Conservation (phyloP, 2,329 filamentous ascomycete genomes). For the Beauveria pseudobassiana region DNA sequence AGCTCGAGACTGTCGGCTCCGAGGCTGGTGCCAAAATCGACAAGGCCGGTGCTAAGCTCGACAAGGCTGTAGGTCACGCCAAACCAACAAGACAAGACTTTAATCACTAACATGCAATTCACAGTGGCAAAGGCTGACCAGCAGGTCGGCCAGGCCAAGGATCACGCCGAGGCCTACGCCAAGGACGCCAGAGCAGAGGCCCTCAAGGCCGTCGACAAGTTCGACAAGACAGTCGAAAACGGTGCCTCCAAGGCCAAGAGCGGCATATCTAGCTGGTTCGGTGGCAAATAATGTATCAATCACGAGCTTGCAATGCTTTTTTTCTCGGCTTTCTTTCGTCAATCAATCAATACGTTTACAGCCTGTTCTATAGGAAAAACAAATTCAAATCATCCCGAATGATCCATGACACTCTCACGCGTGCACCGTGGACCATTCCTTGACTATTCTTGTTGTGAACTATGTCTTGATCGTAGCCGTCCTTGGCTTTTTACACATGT, state of each 20-base stretch:
- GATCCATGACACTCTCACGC: background rate
- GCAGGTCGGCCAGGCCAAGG: slow-evolving; percentile 54
- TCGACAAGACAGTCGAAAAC: slow-evolving; percentile 75
- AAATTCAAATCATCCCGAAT: background rate
- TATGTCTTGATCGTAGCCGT: background rate
- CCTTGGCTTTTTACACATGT: background rate
- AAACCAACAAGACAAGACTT: too few species aligned
- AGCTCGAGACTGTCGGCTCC: slow-evolving; percentile 41
- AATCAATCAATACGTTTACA: background rate
- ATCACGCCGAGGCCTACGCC: slow-evolving; percentile 49
- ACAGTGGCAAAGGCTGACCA: slow-evolving; percentile 48
- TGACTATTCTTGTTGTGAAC: background rate
- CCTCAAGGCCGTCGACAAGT: slow-evolving; percentile 68
- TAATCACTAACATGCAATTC: background rate
- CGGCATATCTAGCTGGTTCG: slow-evolving; percentile 80
- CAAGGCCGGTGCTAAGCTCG: slow-evolving; percentile 50
- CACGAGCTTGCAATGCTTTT: background rate
- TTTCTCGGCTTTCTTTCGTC: background rate
- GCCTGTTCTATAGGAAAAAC: background rate
- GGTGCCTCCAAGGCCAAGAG: slow-evolving; percentile 76
- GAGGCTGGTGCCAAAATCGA: slow-evolving; percentile 57
- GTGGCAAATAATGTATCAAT: slow-evolving; percentile 37
- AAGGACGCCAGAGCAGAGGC: slow-evolving; percentile 58
- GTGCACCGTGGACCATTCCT: background rate
- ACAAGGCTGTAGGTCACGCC: slow-evolving; percentile 51